A percentile compares a stretch with the other conserved stretches of the same genome.
phyloP scores from a whole-genome alignment of 495 filamentous ascomycete species.

The Penicillium paradoxum region DNA sequence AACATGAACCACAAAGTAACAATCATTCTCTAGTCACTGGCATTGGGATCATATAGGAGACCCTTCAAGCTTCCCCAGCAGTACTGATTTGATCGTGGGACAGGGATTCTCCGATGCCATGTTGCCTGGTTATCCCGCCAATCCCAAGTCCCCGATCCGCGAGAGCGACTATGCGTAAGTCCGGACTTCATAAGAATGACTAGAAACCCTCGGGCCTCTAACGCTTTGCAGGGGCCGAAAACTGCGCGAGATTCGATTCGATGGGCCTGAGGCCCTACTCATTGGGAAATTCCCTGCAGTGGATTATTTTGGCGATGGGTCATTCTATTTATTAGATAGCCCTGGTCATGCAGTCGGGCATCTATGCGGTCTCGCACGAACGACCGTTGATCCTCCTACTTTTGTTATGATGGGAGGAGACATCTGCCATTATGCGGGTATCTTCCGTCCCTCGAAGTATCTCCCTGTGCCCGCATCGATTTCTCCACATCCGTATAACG shows the following conservation, averaged over 20 bases:
- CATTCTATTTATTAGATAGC: slow-evolving; percentile 44
- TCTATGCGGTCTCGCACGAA: slow-evolving; percentile 37
- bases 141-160: slow-evolving; percentile 29
- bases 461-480: slow-evolving; percentile 17
- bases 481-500: neutral
- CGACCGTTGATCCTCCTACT: slow-evolving; percentile 33
- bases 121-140: slow-evolving; percentile 43
- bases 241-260: neutral
- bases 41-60: slow-evolving; percentile 58
- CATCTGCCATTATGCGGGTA: slow-evolving; percentile 47
- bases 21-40: slow-evolving; percentile 38
- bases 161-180: slow-evolving; percentile 42
- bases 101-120: slow-evolving; percentile 40
- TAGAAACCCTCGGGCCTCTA: neutral
- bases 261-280: slow-evolving; percentile 3
- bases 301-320: slow-evolving; percentile 50
- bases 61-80: slow-evolving; percentile 39
- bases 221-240: slow-evolving; percentile 3
- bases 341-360: slow-evolving; percentile 46
- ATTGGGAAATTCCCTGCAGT: slow-evolving; percentile 40
- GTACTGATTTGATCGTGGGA: slow-evolving; percentile 48
- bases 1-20: neutral
- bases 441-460: slow-evolving; percentile 48
- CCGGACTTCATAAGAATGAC: slow-evolving; percentile 11
- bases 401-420: slow-evolving; percentile 45